Conservation (phyloP, 1,284 basidiomycete genomes). For the Rugosomyces carneus region DNA sequence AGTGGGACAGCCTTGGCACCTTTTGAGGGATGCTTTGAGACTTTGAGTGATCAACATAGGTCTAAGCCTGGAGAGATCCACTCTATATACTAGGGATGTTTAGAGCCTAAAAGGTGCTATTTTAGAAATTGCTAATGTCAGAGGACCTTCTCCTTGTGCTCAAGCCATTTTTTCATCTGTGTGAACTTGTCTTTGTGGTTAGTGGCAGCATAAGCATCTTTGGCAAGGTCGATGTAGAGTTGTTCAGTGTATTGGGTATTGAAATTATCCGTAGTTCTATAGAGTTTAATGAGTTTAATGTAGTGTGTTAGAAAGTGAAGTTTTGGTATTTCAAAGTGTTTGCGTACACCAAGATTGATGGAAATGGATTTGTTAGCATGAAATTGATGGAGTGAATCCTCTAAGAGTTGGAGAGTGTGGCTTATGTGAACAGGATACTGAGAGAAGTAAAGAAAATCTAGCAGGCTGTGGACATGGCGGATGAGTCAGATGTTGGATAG, state of each 20-base stretch:
- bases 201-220: too few relatives aligned
- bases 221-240: background rate
- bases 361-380: background rate
- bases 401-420: background rate
- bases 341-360: background rate
- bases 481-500: constrained; percentile 17
- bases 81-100: too few relatives aligned
- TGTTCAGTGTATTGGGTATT: background rate
- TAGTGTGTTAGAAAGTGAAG: background rate
- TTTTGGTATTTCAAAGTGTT: background rate
- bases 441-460: constrained; percentile 32
- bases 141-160: too few relatives aligned
- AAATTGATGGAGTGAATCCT: background rate
- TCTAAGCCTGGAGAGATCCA: too few relatives aligned
- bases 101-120: too few relatives aligned
- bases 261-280: background rate
- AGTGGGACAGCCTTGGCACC: too few relatives aligned
- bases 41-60: too few relatives aligned
- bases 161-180: too few relatives aligned
- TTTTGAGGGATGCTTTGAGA: too few relatives aligned
- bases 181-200: too few relatives aligned
- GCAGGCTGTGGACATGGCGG: too few relatives aligned
- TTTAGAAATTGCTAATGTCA: too few relatives aligned
- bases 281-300: background rate
- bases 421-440: constrained; percentile 15